These are phyloP conservation scores for Pleoardoris graminearum DNA, from an alignment of 2,329 filamentous ascomycete species.

Conservation along the genomic window DNA sequence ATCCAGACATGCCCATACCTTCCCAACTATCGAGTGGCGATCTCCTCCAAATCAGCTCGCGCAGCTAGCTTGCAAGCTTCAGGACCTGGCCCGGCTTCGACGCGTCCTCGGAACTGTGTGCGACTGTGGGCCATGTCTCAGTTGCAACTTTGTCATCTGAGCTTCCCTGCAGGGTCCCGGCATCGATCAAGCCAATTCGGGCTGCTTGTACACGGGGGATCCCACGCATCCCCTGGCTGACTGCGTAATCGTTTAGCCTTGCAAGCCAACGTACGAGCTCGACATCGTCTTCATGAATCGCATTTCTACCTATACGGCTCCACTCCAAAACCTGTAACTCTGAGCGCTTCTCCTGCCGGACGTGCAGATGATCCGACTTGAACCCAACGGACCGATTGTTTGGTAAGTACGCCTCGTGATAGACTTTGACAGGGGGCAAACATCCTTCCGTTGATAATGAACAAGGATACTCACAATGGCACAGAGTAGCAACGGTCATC, in stretches of 20 bases:
- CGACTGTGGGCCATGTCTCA: conserved; percentile 39
- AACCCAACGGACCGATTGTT: conserved; percentile 16
- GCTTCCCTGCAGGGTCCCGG: conserved; percentile 36
- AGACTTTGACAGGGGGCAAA: not conserved
- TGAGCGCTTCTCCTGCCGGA: not conserved
- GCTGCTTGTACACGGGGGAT: conserved; percentile 5
- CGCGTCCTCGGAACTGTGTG: conserved; percentile 34
- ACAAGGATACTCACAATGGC: conserved; percentile 16
- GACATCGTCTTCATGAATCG: not conserved
- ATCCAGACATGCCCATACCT: not conserved
- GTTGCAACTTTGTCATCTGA: conserved; percentile 37
- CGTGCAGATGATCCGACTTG: conserved; percentile 7
- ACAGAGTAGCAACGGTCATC: not conserved
- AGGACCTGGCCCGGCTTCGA: conserved; percentile 21
- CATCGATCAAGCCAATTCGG: conserved; percentile 19
- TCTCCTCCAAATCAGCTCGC: conserved; percentile 1
- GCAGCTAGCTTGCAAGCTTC: conserved; percentile 4
- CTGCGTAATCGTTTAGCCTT: not conserved
- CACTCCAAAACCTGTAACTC: not conserved
- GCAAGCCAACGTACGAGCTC: not conserved
- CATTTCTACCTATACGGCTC: not conserved
- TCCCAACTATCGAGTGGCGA: not conserved
- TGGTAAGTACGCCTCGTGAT: conserved; percentile 17
- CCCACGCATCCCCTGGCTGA: conserved; percentile 1
- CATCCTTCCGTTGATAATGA: not conserved